Conservation (phyloP, 1,284 basidiomycete genomes). For the Apiotrichum gracile region DNA sequence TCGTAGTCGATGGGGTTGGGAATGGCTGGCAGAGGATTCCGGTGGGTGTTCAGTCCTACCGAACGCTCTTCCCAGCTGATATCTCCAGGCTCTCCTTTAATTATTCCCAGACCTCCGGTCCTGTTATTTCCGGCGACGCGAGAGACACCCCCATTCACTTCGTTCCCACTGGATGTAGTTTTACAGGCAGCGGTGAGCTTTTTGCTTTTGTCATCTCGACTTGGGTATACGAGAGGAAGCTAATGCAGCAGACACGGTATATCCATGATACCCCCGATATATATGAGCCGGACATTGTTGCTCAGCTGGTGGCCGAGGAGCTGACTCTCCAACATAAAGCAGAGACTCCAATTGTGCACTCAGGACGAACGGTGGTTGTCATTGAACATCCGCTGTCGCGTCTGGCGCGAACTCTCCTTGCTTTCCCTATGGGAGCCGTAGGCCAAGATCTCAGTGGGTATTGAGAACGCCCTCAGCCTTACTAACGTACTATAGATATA, state of each 20-base stretch:
- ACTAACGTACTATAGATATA: slow-evolving; percentile 16
- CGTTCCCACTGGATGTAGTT: slow-evolving; percentile 2
- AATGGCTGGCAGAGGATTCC: background rate
- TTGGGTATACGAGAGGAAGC: background rate
- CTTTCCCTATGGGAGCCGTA: slow-evolving; percentile 28
- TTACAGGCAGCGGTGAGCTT: slow-evolving; percentile 20
- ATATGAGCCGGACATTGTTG: slow-evolving; percentile 3
- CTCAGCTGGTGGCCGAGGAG: slow-evolving; percentile 7
- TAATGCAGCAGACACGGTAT: slow-evolving; percentile 1
- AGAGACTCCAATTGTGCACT: too few species aligned
- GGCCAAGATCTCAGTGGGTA: slow-evolving; percentile 30
- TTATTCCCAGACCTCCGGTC: background rate
- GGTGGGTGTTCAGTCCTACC: background rate
- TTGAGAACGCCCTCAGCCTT: background rate
- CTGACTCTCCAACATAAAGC: slow-evolving; percentile 8
- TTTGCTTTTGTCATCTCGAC: background rate
- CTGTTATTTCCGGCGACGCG: background rate
- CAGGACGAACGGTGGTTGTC: slow-evolving; percentile 12
- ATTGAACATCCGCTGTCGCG: slow-evolving; percentile 15
- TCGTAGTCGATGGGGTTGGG: slow-evolving; percentile 9
- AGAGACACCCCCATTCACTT: background rate
- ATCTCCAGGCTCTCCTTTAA: background rate
- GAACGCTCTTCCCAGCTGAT: background rate
- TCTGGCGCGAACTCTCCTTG: slow-evolving; percentile 15
- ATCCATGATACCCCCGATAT: slow-evolving; percentile 6